Conservation (phyloP, 805 yeast genomes). For the Starmerella bacillaris region DNA sequence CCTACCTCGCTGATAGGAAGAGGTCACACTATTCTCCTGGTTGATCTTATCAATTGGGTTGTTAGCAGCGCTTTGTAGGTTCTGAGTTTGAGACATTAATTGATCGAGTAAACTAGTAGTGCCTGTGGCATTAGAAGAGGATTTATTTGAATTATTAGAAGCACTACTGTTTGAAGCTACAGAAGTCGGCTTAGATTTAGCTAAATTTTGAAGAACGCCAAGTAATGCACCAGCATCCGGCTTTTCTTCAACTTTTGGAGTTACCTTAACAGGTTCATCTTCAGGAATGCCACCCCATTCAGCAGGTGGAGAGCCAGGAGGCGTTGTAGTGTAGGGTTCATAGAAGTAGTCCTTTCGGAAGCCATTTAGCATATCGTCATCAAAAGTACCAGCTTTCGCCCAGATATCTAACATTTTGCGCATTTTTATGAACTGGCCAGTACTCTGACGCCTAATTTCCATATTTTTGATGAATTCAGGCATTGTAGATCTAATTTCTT, state of each 20-base stretch:
- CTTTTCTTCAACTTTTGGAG: constrained; percentile 7
- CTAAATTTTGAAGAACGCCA: constrained; percentile 50
- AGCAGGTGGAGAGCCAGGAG: constrained; percentile 47
- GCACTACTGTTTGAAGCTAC: neutral
- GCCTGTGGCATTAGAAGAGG: constrained; percentile 1
- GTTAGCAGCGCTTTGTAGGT: neutral
- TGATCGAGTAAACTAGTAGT: constrained; percentile 10
- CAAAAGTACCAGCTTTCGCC: constrained; percentile 71
- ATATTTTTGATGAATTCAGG: constrained; percentile 40
- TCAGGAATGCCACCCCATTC: constrained; percentile 18
- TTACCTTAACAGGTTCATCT: constrained; percentile 13
- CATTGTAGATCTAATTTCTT: constrained; percentile 3
- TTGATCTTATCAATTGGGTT: no score
- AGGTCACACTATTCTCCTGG: no score
- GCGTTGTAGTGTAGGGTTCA: constrained; percentile 37
- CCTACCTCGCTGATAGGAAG: constrained; percentile 11
- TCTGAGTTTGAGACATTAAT: constrained; percentile 9
- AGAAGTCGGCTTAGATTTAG: constrained; percentile 28
- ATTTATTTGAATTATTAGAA: constrained; percentile 1
- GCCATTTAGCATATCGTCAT: constrained; percentile 33
- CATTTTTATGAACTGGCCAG: constrained; percentile 37
- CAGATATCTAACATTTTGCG: constrained; percentile 79
- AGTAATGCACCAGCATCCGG: constrained; percentile 29
- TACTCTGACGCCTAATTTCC: constrained; percentile 14
- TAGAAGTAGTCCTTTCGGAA: constrained; percentile 42